Conservation (phyloP, 2,329 filamentous ascomycete genomes). For the Paracoccidioides lutzii region DNA sequence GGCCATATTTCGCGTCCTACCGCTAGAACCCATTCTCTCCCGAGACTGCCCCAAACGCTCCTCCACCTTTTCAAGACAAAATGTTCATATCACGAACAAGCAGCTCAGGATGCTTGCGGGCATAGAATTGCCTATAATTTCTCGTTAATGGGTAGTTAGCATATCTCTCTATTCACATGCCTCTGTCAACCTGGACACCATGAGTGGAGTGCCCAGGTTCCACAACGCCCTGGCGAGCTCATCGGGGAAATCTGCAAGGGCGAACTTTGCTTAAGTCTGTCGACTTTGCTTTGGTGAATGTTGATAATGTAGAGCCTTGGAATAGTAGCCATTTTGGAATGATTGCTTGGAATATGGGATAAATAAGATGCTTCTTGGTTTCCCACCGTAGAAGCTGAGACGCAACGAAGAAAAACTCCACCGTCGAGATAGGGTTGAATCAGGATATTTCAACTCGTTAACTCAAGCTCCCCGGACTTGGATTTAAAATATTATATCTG, state of each 20-base stretch:
- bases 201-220: slow-evolving; percentile 48
- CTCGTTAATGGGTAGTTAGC: slow-evolving; percentile 31
- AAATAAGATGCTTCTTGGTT: too few relatives aligned
- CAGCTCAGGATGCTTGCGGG: slow-evolving; percentile 38
- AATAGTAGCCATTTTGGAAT: neutral
- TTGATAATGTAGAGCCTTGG: slow-evolving; percentile 36
- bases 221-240: slow-evolving; percentile 41
- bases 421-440: neutral
- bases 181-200: slow-evolving; percentile 43
- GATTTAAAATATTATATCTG: neutral
- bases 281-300: slow-evolving; percentile 40
- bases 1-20: neutral
- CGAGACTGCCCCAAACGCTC: slow-evolving; percentile 23
- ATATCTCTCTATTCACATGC: slow-evolving; percentile 53
- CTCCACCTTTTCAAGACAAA: slow-evolving; percentile 35
- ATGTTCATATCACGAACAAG: slow-evolving; percentile 34
- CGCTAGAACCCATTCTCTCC: slow-evolving; percentile 23
- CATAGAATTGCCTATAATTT: slow-evolving; percentile 35
- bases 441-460: neutral
- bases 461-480: neutral
- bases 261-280: slow-evolving; percentile 43
- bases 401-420: too few relatives aligned
- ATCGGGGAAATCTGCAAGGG: slow-evolving; percentile 42
- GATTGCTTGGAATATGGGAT: too few relatives aligned
- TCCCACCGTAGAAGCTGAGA: too few relatives aligned